Conservation (phyloP, 345 rosid species). For the Theobroma cacao region DNA sequence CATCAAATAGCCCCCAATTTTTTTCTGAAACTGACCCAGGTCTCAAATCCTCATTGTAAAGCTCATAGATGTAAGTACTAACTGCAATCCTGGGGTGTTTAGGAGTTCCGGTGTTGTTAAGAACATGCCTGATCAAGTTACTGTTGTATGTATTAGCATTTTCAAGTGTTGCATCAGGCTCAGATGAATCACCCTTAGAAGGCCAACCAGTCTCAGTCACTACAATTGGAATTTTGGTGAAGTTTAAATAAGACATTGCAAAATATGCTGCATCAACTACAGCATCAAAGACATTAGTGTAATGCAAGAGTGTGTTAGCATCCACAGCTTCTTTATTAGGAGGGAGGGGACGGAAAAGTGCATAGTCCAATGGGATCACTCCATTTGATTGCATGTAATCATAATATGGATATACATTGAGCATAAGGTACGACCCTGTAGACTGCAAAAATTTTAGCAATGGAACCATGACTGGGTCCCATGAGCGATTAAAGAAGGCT, state of each 20-base stretch:
- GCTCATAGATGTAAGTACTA: constrained; percentile 89
- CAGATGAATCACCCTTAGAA: constrained; percentile 75
- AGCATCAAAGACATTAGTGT: constrained; percentile 94
- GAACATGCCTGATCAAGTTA: constrained; percentile 85
- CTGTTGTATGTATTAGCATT: constrained; percentile 94
- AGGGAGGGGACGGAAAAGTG: constrained; percentile 88
- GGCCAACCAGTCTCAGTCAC: constrained; percentile 98
- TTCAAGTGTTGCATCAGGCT: constrained; percentile 71
- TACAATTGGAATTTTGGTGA: constrained; percentile 76
- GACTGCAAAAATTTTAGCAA: constrained; percentile 82
- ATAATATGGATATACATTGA: constrained; percentile 87
- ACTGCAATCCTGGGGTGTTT: constrained; percentile 74
- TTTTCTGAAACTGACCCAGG: constrained; percentile 69
- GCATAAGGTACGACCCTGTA: constrained; percentile 77
- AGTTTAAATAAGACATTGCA: constrained; percentile 76
- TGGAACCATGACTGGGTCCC: constrained; percentile 92
- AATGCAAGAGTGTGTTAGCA: constrained; percentile 88
- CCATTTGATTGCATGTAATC: constrained; percentile 78
- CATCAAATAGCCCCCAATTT: constrained; percentile 94
- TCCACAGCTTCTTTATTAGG: constrained; percentile 96
- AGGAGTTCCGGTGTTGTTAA: constrained; percentile 91
- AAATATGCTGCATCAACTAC: constrained; percentile 90
- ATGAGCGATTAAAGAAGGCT: constrained; percentile 91
- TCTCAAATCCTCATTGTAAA: constrained; percentile 86
- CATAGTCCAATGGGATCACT: constrained; percentile 82